Percentiles rank a stretch among this genome's conserved stretches.
These are phyloP conservation scores for Tolypocladium cylindrosporum DNA, from an alignment of 2,329 filamentous ascomycete genomes.

Conservation along the genomic window DNA sequence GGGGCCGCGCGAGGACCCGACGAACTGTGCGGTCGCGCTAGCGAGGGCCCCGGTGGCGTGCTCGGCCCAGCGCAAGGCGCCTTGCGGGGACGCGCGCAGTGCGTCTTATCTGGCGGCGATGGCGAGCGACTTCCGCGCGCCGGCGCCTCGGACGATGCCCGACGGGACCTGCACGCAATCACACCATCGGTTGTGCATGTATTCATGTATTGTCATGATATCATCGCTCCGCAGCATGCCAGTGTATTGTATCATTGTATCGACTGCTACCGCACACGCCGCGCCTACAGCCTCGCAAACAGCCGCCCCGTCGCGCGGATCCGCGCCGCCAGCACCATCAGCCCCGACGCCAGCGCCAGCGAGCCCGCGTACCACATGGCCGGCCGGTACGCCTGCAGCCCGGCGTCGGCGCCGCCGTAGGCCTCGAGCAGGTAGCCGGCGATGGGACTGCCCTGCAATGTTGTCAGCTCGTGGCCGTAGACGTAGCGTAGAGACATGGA, in stretches of 20 bases:
- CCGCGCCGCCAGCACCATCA: conserved; percentile 30
- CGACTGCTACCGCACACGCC: too few relatives aligned
- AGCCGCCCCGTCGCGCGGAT: conserved; percentile 8
- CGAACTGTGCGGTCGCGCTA: conserved; percentile 4
- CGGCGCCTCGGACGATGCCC: too few relatives aligned
- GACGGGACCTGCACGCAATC: too few relatives aligned
- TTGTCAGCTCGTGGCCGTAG: too few relatives aligned
- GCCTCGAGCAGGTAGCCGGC: conserved; percentile 49
- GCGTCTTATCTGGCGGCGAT: not conserved
- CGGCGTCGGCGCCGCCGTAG: conserved; percentile 37
- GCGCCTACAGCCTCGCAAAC: conserved; percentile 13
- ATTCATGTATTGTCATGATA: too few relatives aligned
- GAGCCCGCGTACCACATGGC: conserved; percentile 54
- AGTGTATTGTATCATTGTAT: too few relatives aligned
- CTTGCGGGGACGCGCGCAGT: not conserved
- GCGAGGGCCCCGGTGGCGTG: conserved; percentile 8
- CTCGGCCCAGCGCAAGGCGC: not conserved
- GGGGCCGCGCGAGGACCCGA: not conserved
- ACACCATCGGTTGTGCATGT: too few relatives aligned
- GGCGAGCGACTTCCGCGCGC: not conserved
- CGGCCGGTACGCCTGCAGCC: conserved; percentile 43
- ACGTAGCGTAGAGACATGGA: too few relatives aligned
- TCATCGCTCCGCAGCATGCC: too few relatives aligned
- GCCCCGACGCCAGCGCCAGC: conserved; percentile 34
- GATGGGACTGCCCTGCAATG: conserved; percentile 40